phyloP scores from a whole-genome alignment of 176 grass and related monocot genomes.

The Metroxylon sagu region DNA sequence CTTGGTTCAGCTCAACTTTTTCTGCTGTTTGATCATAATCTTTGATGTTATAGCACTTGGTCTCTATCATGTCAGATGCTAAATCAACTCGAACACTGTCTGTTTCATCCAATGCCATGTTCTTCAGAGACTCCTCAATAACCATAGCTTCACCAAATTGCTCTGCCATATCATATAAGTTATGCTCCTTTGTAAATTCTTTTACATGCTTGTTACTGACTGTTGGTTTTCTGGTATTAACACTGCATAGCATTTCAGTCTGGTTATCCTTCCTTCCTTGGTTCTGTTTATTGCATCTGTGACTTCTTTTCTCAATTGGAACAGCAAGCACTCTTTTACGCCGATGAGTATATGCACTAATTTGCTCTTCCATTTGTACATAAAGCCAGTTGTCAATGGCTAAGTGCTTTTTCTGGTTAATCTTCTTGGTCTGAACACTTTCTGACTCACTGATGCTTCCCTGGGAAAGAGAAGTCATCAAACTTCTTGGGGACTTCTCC shows the following conservation, averaged over 20 bases:
- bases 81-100: neutral
- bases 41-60: neutral
- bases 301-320: conserved; percentile 2
- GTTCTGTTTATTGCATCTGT: neutral
- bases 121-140: neutral
- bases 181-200: neutral
- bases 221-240: neutral
- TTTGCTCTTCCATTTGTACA: conserved; percentile 49
- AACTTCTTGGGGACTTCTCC: conserved; percentile 36
- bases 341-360: conserved; percentile 25
- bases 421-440: conserved; percentile 26
- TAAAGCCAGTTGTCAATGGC: conserved; percentile 60
- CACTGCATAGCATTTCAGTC: neutral
- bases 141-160: no score
- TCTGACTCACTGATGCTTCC: conserved; percentile 25
- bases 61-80: neutral
- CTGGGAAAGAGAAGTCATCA: conserved; percentile 32
- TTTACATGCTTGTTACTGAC: no score
- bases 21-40: conserved; percentile 19
- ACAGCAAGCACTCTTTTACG: conserved; percentile 41
- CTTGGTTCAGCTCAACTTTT: conserved; percentile 6
- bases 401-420: conserved; percentile 25
- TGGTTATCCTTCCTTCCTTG: neutral
- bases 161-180: neutral
- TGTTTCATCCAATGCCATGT: neutral